phyloP scores from a whole-genome alignment of 2,329 filamentous ascomycete species.

The Escovopsis sp. region DNA sequence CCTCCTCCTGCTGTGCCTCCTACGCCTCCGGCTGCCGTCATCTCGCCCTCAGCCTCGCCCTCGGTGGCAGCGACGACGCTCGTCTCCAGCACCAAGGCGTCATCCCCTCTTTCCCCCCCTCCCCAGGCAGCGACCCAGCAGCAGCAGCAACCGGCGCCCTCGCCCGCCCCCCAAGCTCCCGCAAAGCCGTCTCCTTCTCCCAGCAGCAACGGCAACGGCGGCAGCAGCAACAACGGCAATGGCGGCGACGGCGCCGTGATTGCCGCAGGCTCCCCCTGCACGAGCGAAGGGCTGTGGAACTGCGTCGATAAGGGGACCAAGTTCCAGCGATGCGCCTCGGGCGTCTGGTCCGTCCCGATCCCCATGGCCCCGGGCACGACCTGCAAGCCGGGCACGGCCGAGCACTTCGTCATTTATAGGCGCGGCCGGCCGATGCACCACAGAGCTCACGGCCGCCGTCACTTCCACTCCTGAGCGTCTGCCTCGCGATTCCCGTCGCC shows the following conservation, averaged over 20 bases:
- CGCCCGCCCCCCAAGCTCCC: not conserved
- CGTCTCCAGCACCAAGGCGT: too few species aligned
- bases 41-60: not conserved
- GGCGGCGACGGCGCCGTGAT: constrained; percentile 8
- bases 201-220: constrained; percentile 2
- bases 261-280: constrained; percentile 29
- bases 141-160: not conserved
- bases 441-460: too few species aligned
- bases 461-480: too few species aligned
- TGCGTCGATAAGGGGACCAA: constrained; percentile 34
- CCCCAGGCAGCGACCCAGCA: not conserved
- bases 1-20: constrained; percentile 10
- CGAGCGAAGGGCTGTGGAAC: constrained; percentile 40
- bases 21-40: too few species aligned
- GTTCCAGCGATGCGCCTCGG: constrained; percentile 49
- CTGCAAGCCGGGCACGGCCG: constrained; percentile 23
- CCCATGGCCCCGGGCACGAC: constrained; percentile 37
- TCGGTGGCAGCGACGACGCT: not conserved
- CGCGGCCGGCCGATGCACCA: not conserved
- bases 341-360: constrained; percentile 34
- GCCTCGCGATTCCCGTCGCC: too few species aligned
- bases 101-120: too few species aligned
- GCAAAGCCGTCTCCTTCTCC: not conserved
- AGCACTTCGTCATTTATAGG: constrained; percentile 11
- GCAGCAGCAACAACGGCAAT: not conserved